Base-by-base conservation (phyloP, 176 grass and related monocot species). In the Eleusine coracana region DNA sequence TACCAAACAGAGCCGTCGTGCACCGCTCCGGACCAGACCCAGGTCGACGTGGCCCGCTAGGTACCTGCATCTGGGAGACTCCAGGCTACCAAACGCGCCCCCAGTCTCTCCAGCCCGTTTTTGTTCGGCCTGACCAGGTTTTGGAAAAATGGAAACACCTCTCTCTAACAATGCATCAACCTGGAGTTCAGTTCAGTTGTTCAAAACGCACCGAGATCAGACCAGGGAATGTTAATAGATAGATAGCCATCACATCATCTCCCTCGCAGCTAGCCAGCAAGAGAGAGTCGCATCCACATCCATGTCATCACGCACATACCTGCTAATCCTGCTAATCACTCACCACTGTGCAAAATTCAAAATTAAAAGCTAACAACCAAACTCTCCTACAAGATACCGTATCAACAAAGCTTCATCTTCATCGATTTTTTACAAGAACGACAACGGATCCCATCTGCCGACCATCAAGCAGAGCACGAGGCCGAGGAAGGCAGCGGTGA, bases 291-390 rank as follows among this genome's bases (percentile, higher is more conserved):
- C 20, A 68, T 52, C 23, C 73, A 46, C 42, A 45, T 5, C 66
- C 66, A 56, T 48, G 68, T 4, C 84, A 72, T 17, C 6, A n/a
- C 25, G 25, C 25, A 25, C 0, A 1, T 23, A 66, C 41, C 71
- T 54, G 42, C 44, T 40, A 69, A 73, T 37, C 41, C 71, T 54
- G 42, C 44, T 40, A 69, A 73, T 37, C 39, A 62, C 65, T 67
- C 74, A 25, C 70, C 77, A 17, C 71, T 77, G 37, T 86, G 88
- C 87, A 94, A 88, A 46, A 46, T 46, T 2, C 87, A 94, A 88
- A 46, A 46, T 46, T 11, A 87, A 86, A 83, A 79, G 51, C 18
- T 73, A 25, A 52, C 28, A 36, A 77, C 45, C 66, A 50, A 50
- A 21, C 27, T 7, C 40, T 8, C 23, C 79, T 90, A 86, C 78